Conservation (phyloP, 2,329 filamentous ascomycete species). For the Dactylella cylindrospora region DNA sequence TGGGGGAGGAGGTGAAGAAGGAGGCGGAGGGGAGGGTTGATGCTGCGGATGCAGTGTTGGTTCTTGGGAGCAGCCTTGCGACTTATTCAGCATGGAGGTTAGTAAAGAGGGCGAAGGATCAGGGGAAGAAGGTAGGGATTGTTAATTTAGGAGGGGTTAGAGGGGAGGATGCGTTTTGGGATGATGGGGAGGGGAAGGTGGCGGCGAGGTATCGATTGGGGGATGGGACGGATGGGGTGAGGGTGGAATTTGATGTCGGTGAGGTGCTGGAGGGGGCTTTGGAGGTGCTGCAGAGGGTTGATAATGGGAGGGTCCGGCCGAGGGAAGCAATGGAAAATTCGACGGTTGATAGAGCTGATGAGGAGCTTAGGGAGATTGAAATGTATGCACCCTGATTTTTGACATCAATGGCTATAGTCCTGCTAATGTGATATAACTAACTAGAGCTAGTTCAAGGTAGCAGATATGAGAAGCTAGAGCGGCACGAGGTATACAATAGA, state of each 20-base stretch:
- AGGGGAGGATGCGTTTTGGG: constrained; percentile 73
- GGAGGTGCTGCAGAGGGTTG: constrained; percentile 2
- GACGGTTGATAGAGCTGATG: neutral
- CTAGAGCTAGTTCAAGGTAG: too few species aligned
- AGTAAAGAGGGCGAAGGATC: constrained; percentile 77
- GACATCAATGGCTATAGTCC: too few species aligned
- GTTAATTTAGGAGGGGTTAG: constrained; percentile 83
- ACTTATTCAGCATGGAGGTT: constrained; percentile 95
- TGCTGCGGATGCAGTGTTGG: constrained; percentile 69
- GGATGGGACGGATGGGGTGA: constrained; percentile 47
- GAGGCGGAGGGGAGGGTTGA: constrained; percentile 80
- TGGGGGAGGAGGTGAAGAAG: constrained; percentile 67
- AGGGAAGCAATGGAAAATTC: neutral
- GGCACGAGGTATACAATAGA: too few species aligned
- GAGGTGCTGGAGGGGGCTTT: constrained; percentile 11
- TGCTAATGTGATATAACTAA: too few species aligned
- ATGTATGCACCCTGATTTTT: constrained; percentile 30
- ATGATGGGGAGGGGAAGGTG: constrained; percentile 47
- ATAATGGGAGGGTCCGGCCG: constrained; percentile 1
- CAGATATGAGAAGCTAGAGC: too few species aligned
- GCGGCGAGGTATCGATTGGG: constrained; percentile 46
- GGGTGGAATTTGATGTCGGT: constrained; percentile 41
- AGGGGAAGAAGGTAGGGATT: constrained; percentile 80
- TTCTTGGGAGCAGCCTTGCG: constrained; percentile 85
- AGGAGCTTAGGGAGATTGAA: constrained; percentile 19